Evolutionary conservation across 352 stramenopile genomes (phyloP).

Genomic region (Thalassiosira mediterranea): DNA sequence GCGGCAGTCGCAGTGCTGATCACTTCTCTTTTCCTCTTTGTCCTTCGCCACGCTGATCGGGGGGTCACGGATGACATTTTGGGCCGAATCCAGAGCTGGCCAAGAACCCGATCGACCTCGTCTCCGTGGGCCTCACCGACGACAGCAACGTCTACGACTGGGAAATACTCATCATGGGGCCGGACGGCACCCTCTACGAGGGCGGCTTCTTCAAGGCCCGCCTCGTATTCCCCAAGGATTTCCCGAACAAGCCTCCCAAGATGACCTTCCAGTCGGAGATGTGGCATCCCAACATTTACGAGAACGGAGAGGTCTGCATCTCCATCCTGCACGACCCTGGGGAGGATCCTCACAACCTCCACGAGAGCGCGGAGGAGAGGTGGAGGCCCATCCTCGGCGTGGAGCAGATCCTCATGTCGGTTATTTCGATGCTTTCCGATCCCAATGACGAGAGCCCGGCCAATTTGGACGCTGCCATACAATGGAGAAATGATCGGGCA

Average conservation of each 20-base stretch:
- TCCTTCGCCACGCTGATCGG: too few relatives aligned
- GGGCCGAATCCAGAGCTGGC: slow-evolving; percentile 91
- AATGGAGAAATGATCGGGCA: slow-evolving; percentile 80
- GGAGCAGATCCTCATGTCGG: slow-evolving; percentile 85
- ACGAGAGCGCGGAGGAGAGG: slow-evolving; percentile 97
- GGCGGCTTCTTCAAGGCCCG: slow-evolving; percentile 98
- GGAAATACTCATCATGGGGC: slow-evolving; percentile 98
- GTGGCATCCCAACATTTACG: slow-evolving; percentile 99
- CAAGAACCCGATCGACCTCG: slow-evolving; percentile 97
- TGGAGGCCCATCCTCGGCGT: slow-evolving; percentile 98
- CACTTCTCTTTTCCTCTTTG: neutral
- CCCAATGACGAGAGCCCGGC: slow-evolving; percentile 98
- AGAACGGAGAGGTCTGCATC: slow-evolving; percentile 98
- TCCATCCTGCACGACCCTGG: slow-evolving; percentile 99
- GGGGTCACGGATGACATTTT: too few relatives aligned
- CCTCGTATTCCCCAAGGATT: slow-evolving; percentile 97
- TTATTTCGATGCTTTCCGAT: slow-evolving; percentile 99
- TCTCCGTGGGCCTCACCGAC: slow-evolving; percentile 96
- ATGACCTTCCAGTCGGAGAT: slow-evolving; percentile 99
- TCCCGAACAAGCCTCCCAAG: slow-evolving; percentile 97
- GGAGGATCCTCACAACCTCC: slow-evolving; percentile 96
- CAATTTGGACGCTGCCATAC: slow-evolving; percentile 99
- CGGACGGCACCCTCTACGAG: slow-evolving; percentile 87
- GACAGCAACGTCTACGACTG: slow-evolving; percentile 99
- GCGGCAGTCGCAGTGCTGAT: neutral